These are phyloP conservation scores for Friedmanniomyces simplex DNA, from an alignment of 495 filamentous ascomycete species.

Conservation along the genomic window DNA sequence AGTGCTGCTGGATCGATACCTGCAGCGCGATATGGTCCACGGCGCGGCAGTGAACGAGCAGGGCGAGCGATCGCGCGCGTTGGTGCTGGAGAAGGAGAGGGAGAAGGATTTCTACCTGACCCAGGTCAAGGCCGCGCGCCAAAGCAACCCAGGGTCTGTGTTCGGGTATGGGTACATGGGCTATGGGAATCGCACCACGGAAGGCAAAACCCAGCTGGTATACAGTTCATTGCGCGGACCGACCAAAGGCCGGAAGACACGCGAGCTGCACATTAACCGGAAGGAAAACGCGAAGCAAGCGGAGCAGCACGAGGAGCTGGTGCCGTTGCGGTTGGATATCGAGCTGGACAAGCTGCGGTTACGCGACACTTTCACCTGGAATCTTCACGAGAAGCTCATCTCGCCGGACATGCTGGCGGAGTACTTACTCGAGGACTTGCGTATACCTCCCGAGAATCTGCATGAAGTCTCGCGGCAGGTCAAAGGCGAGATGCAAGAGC, in stretches of 20 bases:
- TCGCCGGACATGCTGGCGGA: conserved; percentile 70
- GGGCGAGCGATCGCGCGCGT: conserved; percentile 18
- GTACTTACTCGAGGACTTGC: conserved; percentile 85
- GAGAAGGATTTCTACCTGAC: conserved; percentile 44
- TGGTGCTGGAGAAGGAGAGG: conserved; percentile 36
- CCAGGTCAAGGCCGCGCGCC: conserved; percentile 39
- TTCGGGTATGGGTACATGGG: conserved; percentile 81
- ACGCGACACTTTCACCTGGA: conserved; percentile 97
- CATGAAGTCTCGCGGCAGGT: conserved; percentile 64
- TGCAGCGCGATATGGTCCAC: conserved; percentile 64
- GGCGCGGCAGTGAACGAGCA: conserved; percentile 49
- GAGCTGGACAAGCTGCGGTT: conserved; percentile 94
- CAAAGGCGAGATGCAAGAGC: conserved; percentile 69
- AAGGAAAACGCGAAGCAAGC: conserved; percentile 74
- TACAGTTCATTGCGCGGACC: conserved; percentile 67
- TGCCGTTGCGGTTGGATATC: conserved; percentile 83
- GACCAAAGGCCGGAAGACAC: conserved; percentile 62
- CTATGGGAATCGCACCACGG: conserved; percentile 77
- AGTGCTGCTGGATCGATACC: conserved; percentile 58
- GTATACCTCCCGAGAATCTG: conserved; percentile 56
- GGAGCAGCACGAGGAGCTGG: conserved; percentile 81
- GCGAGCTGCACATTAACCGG: conserved; percentile 56
- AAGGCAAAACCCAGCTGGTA: conserved; percentile 49
- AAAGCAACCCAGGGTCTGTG: conserved; percentile 47
- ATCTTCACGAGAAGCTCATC: conserved; percentile 80